These are phyloP conservation scores for Phytophthora agathidicida DNA, from an alignment of 352 stramenopile genomes.

Conservation along the genomic window DNA sequence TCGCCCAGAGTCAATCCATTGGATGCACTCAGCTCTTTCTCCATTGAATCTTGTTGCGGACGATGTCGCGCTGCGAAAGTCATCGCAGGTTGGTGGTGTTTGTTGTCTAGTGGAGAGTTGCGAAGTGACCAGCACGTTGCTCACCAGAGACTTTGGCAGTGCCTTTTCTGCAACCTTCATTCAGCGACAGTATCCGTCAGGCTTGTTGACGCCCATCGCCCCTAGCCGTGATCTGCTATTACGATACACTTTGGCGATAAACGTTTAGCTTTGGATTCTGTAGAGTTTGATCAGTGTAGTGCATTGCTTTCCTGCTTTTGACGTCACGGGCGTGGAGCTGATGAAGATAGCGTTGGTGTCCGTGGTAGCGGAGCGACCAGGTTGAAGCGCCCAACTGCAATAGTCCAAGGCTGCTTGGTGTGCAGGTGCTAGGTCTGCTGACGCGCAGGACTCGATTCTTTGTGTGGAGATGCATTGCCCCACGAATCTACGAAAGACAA, in stretches of 20 bases:
- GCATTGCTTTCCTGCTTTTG: too few species aligned
- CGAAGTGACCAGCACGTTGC: constrained; percentile 8
- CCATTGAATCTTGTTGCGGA: constrained; percentile 25
- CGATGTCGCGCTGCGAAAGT: constrained; percentile 10
- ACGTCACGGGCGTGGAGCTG: too few species aligned
- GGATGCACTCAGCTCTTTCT: constrained; percentile 34
- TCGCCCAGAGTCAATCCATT: constrained; percentile 31
- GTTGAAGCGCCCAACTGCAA: not conserved
- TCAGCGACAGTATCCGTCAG: constrained; percentile 18
- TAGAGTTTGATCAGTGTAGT: too few species aligned
- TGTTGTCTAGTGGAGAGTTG: constrained; percentile 17
- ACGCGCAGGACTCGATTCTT: constrained; percentile 22
- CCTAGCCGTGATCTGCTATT: constrained; percentile 9
- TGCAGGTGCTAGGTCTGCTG: constrained; percentile 5
- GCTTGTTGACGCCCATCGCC: constrained; percentile 16
- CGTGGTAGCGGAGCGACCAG: not conserved
- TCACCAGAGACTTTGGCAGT: not conserved
- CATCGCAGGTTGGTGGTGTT: constrained; percentile 4
- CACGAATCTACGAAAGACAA: constrained; percentile 6
- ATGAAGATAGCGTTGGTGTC: not conserved
- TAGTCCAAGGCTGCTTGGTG: constrained; percentile 1
- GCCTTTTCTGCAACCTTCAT: constrained; percentile 12
- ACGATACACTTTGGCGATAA: not conserved
- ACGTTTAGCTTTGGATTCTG: not conserved
- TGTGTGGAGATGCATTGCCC: constrained; percentile 4